Evolutionary conservation across 441 rosid species (phyloP).

Genomic region (Bocquillonia castaneifolia): DNA sequence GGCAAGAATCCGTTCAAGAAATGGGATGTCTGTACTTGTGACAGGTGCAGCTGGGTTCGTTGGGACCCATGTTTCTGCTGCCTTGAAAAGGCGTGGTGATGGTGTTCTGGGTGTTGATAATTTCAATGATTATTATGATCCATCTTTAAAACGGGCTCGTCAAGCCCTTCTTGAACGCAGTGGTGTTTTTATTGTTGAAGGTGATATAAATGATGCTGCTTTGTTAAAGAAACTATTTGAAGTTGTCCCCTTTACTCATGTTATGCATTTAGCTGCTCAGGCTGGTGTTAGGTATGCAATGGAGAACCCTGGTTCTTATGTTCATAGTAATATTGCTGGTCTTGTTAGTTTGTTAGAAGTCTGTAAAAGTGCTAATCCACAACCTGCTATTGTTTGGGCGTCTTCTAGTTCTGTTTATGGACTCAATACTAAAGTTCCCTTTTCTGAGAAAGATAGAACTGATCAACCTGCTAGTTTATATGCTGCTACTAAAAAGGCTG

Average conservation of each 20-base stretch:
- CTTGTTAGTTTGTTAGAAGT: conserved; percentile 81
- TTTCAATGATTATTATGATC: conserved; percentile 91
- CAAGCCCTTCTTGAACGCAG: conserved; percentile 71
- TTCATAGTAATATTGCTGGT: conserved; percentile 94
- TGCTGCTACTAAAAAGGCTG: conserved; percentile 97
- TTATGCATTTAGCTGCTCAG: conserved; percentile 97
- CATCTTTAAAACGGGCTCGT: conserved; percentile 74
- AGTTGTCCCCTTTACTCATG: conserved; percentile 76
- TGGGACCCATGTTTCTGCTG: conserved; percentile 87
- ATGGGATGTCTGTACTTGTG: conserved; percentile 71
- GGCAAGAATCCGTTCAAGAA: conserved; percentile 57
- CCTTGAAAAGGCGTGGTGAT: conserved; percentile 84
- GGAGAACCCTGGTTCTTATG: conserved; percentile 89
- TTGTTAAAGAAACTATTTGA: conserved; percentile 71
- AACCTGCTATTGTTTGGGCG: conserved; percentile 96
- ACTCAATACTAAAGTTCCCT: conserved; percentile 86
- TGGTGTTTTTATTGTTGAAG: conserved; percentile 79
- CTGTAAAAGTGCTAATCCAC: conserved; percentile 79
- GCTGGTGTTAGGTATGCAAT: conserved; percentile 98
- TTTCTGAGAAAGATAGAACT: conserved; percentile 84
- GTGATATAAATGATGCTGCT: conserved; percentile 78
- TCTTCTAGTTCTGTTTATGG: conserved; percentile 97
- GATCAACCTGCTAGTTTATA: conserved; percentile 97
- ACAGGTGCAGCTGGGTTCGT: conserved; percentile 99
- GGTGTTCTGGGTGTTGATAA: conserved; percentile 87